Evolutionary conservation across 176 grass and related monocot species (phyloP), one percentile per base, ranked within the genome.

Genomic region (Chrysopogon serrulatus): DNA sequence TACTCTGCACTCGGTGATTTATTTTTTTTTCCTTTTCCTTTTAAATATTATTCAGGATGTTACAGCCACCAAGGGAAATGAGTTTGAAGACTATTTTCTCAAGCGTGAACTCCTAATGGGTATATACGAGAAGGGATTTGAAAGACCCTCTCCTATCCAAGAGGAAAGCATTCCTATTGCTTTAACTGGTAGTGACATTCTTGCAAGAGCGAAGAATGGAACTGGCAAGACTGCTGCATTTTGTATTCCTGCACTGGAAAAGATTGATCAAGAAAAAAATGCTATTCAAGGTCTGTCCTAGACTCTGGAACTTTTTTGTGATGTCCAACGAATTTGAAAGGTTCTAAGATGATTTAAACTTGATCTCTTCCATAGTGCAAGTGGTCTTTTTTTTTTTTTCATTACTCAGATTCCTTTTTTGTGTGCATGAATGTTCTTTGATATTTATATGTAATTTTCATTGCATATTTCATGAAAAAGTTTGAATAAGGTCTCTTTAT

Each of bases 51-150:
- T 65, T 8, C 69, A 98, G 96, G 96, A 98, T 92, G 96, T 98
- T 73, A 98, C 96, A 71, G 96, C 89, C 45, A 98, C 96, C 32
- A 98, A 95, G 76, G 93, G 96, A 80, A 98, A 98, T 85, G 96
- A 98, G 81, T 98, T 98, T 90, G 96, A 98, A 91, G 96, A 98
- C 60, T 95, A 98, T 83, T 98, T 98, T 88, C 77, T 98, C 44
- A 98, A 98, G 82, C 87, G 96, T 59, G 96, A 98, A 79, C 85
- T 98, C 35, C 91, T 98, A 64, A 98, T 98, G 96, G 96, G 96
- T 30, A 98, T 95, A 90, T 98, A 88, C 18, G 96, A 98, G 75
- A 98, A 95, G 60, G 96, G 96, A 41, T 98, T 93, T 90, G 96
- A 98, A 89, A 98, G 83, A 13, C 96, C 96, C 45, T 98, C 96